Evolutionary conservation across 176 grass and related monocot genomes (phyloP), one percentile per base, ranked within the genome.

Genomic region (Oryza glaberrima): DNA sequence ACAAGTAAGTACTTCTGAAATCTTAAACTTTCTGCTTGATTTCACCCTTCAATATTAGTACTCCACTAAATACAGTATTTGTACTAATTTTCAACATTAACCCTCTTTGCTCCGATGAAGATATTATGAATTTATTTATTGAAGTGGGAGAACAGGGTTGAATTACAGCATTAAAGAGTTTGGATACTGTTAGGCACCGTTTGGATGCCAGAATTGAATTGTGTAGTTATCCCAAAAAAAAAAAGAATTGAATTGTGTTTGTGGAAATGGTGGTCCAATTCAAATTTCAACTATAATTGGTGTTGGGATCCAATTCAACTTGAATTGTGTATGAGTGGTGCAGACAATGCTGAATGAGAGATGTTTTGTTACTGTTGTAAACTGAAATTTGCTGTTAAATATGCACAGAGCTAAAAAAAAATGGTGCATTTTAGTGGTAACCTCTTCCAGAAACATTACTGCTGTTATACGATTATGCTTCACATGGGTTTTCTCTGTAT

Each of bases 1-100:
- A 77, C 44, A 9, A 48, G 89, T 88, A 87, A 85, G 77, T 81
- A 65, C 67, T 69, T 81, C 70, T 77, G 28, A 78, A 61, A 26
- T 81, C 43, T 71, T 9, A 81, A 61, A 38, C 6, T 9, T 67
- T 34, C 40, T 16, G 15, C n/a, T 73, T 51, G 19, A 70, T 9
- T 71, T 74, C 28, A 69, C 68, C 23, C 85, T 65, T 81, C 8
- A 6, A 10, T 69, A 67, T 7, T 13, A 75, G 64, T 30, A 30
- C 23, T 63, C n/a, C 34, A 72, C 72, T 40, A 77, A 58, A 77
- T 20, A 78, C 35, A 14, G 46, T 78, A 61, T 47, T 52, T 36
- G 3, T 66, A 66, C 35, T 90, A 77, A 77, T n/a, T 68, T 15
- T 76, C 20, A 9, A 10, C 28, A 61, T 69, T 77, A 82, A 52